A percentile compares a stretch with the other conserved stretches of the same genome.
Evolutionary conservation across 805 yeast genomes (phyloP).

Genomic region (Yarrowia deformans): DNA sequence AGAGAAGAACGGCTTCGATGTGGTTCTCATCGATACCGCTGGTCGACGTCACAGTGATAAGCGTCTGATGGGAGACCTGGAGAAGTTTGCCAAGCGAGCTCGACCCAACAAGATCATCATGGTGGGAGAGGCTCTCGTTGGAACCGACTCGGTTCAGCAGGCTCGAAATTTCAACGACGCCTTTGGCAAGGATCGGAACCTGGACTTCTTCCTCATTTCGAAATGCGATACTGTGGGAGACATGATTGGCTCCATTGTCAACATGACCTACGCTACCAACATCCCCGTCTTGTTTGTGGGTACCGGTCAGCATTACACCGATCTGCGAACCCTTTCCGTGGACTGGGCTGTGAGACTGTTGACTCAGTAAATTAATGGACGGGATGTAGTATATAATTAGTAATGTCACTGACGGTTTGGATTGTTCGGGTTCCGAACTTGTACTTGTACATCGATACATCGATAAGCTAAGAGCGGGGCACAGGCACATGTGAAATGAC

Average conservation of each 20-base stretch:
- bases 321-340: conserved; percentile 85
- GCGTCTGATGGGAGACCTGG: conserved; percentile 92
- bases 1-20: conserved; percentile 70
- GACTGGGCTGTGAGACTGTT: conserved; percentile 90
- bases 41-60: conserved; percentile 97
- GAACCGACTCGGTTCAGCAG: conserved; percentile 95
- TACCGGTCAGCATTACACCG: conserved; percentile 96
- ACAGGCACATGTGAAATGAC: neutral
- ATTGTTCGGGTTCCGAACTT: neutral
- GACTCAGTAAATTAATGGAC: conserved; percentile 57
- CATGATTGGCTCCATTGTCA: conserved; percentile 94
- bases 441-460: neutral
- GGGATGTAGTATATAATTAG: neutral
- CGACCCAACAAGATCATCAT: conserved; percentile 94
- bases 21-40: conserved; percentile 94
- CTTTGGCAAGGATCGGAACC: conserved; percentile 78
- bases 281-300: conserved; percentile 96
- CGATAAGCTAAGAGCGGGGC: neutral
- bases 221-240: conserved; percentile 98
- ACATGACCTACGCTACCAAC: conserved; percentile 95
- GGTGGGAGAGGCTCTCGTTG: conserved; percentile 98
- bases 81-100: conserved; percentile 94
- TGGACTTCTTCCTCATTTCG: conserved; percentile 91
- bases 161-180: conserved; percentile 93
- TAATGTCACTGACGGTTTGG: neutral